These are phyloP conservation scores for Litchi chinensis DNA, from an alignment of 345 rosid genomes.

Conservation along the genomic window DNA sequence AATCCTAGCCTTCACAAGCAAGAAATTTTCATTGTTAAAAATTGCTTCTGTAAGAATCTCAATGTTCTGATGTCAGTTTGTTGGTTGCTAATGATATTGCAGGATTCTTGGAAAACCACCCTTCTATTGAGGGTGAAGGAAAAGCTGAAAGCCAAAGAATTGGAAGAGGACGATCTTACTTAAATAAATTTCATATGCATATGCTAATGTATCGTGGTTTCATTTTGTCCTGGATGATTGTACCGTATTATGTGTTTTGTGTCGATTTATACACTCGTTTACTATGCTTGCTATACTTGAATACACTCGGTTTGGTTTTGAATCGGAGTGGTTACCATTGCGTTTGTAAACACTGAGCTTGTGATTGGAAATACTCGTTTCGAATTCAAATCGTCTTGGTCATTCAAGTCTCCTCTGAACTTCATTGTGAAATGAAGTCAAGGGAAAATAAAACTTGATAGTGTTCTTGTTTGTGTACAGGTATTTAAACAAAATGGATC, in stretches of 20 bases:
- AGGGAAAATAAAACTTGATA: too few species aligned
- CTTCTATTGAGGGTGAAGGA: slow-evolving; percentile 95
- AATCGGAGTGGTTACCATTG: slow-evolving; percentile 10
- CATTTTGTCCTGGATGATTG: slow-evolving; percentile 29
- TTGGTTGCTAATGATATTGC: background rate
- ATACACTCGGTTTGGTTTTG: slow-evolving; percentile 23
- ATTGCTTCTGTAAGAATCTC: background rate
- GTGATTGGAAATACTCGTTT: slow-evolving; percentile 5
- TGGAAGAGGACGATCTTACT: slow-evolving; percentile 98
- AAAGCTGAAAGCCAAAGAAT: slow-evolving; percentile 90
- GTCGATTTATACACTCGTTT: slow-evolving; percentile 6
- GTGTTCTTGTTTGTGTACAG: too few species aligned
- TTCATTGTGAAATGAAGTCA: too few species aligned
- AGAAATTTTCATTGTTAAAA: background rate
- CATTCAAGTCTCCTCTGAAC: too few species aligned
- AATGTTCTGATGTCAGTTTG: background rate
- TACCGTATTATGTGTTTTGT: slow-evolving; percentile 22
- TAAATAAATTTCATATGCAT: slow-evolving; percentile 41
- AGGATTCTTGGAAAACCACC: slow-evolving; percentile 98
- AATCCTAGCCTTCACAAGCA: background rate
- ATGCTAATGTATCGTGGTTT: slow-evolving; percentile 3
- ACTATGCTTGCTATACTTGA: slow-evolving; percentile 7
- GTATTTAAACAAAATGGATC: too few species aligned
- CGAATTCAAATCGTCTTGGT: background rate
- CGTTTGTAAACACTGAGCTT: slow-evolving; percentile 18